Percentiles rank a stretch among this genome's conserved stretches.
Conservation (phyloP, 305 asterid species). For the Petunia hybrid region DNA sequence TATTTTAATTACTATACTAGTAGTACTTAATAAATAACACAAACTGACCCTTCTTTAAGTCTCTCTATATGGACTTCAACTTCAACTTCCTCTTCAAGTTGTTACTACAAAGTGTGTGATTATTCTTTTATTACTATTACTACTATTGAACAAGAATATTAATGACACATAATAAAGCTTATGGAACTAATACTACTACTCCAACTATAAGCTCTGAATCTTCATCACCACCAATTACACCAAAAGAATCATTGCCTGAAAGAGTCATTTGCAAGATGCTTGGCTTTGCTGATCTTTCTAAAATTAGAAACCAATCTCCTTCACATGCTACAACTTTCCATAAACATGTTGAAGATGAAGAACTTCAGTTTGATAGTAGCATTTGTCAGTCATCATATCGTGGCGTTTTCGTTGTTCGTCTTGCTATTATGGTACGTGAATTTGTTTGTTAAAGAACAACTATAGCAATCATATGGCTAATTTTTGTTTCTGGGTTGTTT, state of each 20-base stretch:
- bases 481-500: not conserved
- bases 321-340: constrained; percentile 49
- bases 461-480: not conserved
- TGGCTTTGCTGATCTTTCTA: constrained; percentile 41
- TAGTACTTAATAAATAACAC: constrained; percentile 12
- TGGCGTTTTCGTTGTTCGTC: constrained; percentile 87
- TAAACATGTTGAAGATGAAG: constrained; percentile 73
- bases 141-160: constrained; percentile 25
- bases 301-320: constrained; percentile 39
- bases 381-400: constrained; percentile 74
- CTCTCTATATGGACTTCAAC: constrained; percentile 23
- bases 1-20: not conserved
- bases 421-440: constrained; percentile 79
- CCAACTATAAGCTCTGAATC: constrained; percentile 41
- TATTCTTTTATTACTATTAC: not conserved
- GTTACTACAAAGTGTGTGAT: not conserved
- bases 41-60: constrained; percentile 11
- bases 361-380: constrained; percentile 58
- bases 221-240: constrained; percentile 32
- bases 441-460: not conserved
- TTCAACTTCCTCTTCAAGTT: constrained; percentile 22
- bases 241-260: constrained; percentile 48
- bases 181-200: constrained; percentile 18
- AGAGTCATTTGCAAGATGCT: constrained; percentile 40
- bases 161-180: constrained; percentile 35